A percentile compares a stretch with the other conserved stretches of the same genome.
Conservation (phyloP, 2,329 filamentous ascomycete genomes). For the Pestalotiopsis sp. region DNA sequence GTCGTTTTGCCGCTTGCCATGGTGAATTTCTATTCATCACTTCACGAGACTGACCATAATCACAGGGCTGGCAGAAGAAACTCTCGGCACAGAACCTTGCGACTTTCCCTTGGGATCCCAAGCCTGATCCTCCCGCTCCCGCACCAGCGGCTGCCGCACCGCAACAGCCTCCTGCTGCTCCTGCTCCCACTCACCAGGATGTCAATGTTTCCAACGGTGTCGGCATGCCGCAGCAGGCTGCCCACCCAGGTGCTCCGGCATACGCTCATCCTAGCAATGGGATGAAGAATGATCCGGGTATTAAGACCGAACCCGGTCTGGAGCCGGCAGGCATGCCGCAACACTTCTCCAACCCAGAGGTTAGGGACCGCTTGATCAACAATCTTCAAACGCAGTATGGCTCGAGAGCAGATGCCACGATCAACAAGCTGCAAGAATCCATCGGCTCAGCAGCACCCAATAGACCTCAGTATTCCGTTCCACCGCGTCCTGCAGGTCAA, state of each 20-base stretch:
- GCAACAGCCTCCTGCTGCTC: slow-evolving; percentile 21
- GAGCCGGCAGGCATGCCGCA: slow-evolving; percentile 40
- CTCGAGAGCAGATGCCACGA: slow-evolving; percentile 64
- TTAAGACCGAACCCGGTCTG: slow-evolving; percentile 52
- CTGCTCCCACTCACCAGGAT: slow-evolving; percentile 13
- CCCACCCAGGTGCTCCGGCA: slow-evolving; percentile 20
- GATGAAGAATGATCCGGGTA: slow-evolving; percentile 45
- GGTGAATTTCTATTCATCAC: background rate
- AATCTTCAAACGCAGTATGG: slow-evolving; percentile 65
- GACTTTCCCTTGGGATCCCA: slow-evolving; percentile 93
- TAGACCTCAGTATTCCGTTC: slow-evolving; percentile 25
- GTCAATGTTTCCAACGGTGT: slow-evolving; percentile 26
- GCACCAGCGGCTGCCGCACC: slow-evolving; percentile 39
- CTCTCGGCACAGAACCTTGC: slow-evolving; percentile 84
- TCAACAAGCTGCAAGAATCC: slow-evolving; percentile 61
- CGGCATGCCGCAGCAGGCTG: slow-evolving; percentile 30
- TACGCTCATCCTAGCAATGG: slow-evolving; percentile 28
- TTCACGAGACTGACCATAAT: slow-evolving; percentile 18
- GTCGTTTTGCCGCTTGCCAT: background rate
- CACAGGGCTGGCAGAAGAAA: slow-evolving; percentile 91
- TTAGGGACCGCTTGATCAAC: slow-evolving; percentile 57
- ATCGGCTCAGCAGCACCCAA: slow-evolving; percentile 32
- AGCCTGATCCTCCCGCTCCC: slow-evolving; percentile 63
- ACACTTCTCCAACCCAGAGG: slow-evolving; percentile 41
- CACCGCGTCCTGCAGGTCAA: slow-evolving; percentile 26